Conservation (phyloP, 1,139 yeast species). For the Scheffersomyces segobiensis region DNA sequence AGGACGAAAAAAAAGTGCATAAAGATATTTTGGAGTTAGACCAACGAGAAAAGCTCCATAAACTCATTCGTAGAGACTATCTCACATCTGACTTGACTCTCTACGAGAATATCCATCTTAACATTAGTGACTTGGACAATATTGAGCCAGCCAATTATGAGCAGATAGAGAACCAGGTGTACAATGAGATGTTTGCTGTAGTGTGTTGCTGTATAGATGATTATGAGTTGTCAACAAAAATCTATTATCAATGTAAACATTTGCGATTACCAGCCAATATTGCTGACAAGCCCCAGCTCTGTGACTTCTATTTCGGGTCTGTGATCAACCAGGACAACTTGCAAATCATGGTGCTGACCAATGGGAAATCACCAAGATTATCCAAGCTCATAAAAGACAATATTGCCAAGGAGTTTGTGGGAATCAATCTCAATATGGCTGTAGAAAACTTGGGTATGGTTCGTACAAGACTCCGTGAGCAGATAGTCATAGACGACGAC, state of each 20-base stretch:
- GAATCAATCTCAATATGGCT: conserved; percentile 53
- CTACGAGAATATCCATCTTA: conserved; percentile 37
- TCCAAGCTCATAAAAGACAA: conserved; percentile 65
- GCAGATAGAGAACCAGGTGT: conserved; percentile 33
- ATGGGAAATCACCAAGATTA: conserved; percentile 79
- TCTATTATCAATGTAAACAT: conserved; percentile 60
- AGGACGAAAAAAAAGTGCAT: conserved; percentile 29
- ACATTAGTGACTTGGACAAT: conserved; percentile 17
- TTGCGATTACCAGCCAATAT: conserved; percentile 69
- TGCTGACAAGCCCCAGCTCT: conserved; percentile 79
- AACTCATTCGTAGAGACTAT: conserved; percentile 44
- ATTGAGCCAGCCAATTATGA: conserved; percentile 28
- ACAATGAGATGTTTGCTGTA: conserved; percentile 51
- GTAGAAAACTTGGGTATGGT: conserved; percentile 63
- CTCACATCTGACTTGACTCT: conserved; percentile 46
- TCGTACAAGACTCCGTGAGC: conserved; percentile 51
- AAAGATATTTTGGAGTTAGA: conserved; percentile 42
- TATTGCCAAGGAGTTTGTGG: conserved; percentile 48
- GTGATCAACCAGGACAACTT: conserved; percentile 75
- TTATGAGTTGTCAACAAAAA: conserved; percentile 56
- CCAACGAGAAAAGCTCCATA: conserved; percentile 42
- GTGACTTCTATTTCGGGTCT: conserved; percentile 87
- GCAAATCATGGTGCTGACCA: conserved; percentile 81
- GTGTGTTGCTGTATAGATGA: conserved; percentile 80
- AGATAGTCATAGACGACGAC: conserved; percentile 46